Evolutionary conservation across 192 early-diverging fungal genomes (phyloP).

Genomic region (Linnemannia schmuckeri): DNA sequence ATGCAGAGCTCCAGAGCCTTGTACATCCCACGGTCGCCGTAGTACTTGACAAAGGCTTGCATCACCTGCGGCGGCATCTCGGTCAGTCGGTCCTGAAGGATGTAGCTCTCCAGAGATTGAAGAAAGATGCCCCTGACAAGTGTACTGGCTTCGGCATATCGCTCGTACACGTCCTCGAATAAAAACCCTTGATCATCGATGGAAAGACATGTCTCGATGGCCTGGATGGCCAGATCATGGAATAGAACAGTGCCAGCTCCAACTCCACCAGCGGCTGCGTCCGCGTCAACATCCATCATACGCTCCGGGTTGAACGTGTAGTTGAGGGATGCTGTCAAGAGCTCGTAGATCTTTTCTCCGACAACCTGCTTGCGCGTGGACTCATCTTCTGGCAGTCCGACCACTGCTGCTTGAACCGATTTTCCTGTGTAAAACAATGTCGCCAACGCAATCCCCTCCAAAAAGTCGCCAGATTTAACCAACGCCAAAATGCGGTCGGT

Average conservation of each 20-base stretch:
- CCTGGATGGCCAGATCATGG: slow-evolving; percentile 62
- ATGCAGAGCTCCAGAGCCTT: slow-evolving; percentile 66
- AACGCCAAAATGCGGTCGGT: slow-evolving; percentile 68
- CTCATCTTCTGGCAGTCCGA: slow-evolving; percentile 71
- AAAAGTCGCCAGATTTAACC: slow-evolving; percentile 68
- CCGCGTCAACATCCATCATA: slow-evolving; percentile 57
- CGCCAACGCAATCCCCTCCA: slow-evolving; percentile 69
- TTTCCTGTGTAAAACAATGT: slow-evolving; percentile 71
- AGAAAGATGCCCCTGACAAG: slow-evolving; percentile 64
- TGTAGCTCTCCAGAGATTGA: slow-evolving; percentile 65
- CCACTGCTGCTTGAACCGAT: slow-evolving; percentile 66
- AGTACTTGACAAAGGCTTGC: slow-evolving; percentile 69
- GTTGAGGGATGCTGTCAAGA: slow-evolving; percentile 65
- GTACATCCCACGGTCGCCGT: slow-evolving; percentile 58
- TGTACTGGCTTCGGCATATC: slow-evolving; percentile 58
- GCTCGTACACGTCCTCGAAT: slow-evolving; percentile 69
- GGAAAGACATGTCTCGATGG: slow-evolving; percentile 68
- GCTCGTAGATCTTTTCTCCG: slow-evolving; percentile 67
- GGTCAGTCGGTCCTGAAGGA: slow-evolving; percentile 63
- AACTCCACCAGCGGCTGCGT: slow-evolving; percentile 54
- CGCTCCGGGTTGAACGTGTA: slow-evolving; percentile 67
- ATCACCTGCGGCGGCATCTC: slow-evolving; percentile 70
- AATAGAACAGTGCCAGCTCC: slow-evolving; percentile 60
- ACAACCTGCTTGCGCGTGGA: slow-evolving; percentile 63
- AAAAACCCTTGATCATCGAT: slow-evolving; percentile 66